Percentiles rank a stretch among this genome's conserved stretches.
Evolutionary conservation across 805 yeast genomes (phyloP).

Genomic region (Candida parachauliodes): DNA sequence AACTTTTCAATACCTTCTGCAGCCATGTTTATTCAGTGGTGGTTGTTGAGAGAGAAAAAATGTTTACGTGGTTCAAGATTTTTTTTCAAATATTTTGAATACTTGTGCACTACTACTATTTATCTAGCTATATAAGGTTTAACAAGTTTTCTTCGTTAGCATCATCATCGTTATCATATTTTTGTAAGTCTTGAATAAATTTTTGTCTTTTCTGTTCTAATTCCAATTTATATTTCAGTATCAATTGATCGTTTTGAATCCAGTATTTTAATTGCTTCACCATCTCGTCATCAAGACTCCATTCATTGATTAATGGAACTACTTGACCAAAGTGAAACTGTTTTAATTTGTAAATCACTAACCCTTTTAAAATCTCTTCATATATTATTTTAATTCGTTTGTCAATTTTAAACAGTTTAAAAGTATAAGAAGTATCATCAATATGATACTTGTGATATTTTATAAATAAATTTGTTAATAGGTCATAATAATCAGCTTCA

Average conservation of each 20-base stretch:
- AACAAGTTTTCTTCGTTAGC: conserved; percentile 29
- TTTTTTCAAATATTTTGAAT: not conserved
- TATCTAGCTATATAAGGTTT: conserved; percentile 20
- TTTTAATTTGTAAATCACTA: conserved; percentile 27
- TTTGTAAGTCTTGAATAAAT: conserved; percentile 19
- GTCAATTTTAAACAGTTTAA: conserved; percentile 10
- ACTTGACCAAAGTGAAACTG: conserved; percentile 25
- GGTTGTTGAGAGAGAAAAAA: conserved; percentile 4
- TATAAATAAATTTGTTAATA: conserved; percentile 16
- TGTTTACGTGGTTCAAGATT: conserved; percentile 5
- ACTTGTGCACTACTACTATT: conserved; percentile 3
- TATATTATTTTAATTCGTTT: conserved; percentile 16
- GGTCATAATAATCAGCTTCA: conserved; percentile 20
- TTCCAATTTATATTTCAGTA: conserved; percentile 15
- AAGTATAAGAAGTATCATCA: conserved; percentile 16
- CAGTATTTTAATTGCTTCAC: conserved; percentile 17
- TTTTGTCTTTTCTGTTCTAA: conserved; percentile 23
- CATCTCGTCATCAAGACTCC: conserved; percentile 34
- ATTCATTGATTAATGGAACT: conserved; percentile 29
- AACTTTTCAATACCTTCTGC: conserved; percentile 67
- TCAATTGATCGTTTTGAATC: conserved; percentile 18
- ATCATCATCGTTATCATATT: conserved; percentile 14
- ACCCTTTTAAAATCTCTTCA: conserved; percentile 18
- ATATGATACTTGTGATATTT: conserved; percentile 13
- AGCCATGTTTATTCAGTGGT: conserved; percentile 40